A percentile compares a stretch with the other conserved stretches of the same genome.
phyloP scores from a whole-genome alignment of 257 asterid species.

The Nicotiana obtusifolia region DNA sequence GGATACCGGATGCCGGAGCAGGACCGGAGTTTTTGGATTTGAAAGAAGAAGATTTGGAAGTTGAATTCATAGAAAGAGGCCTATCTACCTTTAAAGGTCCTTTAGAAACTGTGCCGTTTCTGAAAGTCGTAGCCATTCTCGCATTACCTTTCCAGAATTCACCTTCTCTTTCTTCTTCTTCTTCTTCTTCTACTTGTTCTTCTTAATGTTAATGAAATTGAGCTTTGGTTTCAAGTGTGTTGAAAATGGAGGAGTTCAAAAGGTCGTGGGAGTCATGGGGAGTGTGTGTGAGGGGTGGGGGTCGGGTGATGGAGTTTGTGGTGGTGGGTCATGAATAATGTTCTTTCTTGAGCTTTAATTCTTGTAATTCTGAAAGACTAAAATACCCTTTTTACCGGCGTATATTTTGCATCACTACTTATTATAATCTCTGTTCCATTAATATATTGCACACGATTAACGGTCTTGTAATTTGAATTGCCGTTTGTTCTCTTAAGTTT shows the following conservation, averaged over 20 bases:
- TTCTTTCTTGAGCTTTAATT: slow-evolving; percentile 14
- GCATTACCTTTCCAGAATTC: slow-evolving; percentile 7
- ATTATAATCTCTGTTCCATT: not conserved
- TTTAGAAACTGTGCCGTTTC: slow-evolving; percentile 43
- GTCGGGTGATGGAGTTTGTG: slow-evolving; percentile 10
- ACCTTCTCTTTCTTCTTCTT: slow-evolving; percentile 5
- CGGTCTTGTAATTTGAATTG: slow-evolving; percentile 7
- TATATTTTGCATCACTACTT: not conserved
- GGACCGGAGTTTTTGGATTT: slow-evolving; percentile 38
- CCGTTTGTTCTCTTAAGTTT: not conserved
- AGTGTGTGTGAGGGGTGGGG: slow-evolving; percentile 17
- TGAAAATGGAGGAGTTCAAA: slow-evolving; percentile 19
- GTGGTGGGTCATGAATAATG: slow-evolving; percentile 20
- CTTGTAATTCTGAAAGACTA: not conserved
- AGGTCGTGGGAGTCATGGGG: slow-evolving; percentile 7
- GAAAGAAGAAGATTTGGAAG: slow-evolving; percentile 38
- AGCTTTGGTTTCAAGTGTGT: not conserved
- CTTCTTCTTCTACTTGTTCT: not conserved
- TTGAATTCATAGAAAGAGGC: slow-evolving; percentile 23
- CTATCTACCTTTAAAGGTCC: slow-evolving; percentile 39
- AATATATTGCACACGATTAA: not conserved
- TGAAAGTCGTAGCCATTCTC: slow-evolving; percentile 39
- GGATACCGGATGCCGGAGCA: slow-evolving; percentile 23
- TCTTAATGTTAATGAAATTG: not conserved
- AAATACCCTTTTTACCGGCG: not conserved